Conservation (phyloP, 2,329 filamentous ascomycete species). For the Apiospora kogelbergensis region DNA sequence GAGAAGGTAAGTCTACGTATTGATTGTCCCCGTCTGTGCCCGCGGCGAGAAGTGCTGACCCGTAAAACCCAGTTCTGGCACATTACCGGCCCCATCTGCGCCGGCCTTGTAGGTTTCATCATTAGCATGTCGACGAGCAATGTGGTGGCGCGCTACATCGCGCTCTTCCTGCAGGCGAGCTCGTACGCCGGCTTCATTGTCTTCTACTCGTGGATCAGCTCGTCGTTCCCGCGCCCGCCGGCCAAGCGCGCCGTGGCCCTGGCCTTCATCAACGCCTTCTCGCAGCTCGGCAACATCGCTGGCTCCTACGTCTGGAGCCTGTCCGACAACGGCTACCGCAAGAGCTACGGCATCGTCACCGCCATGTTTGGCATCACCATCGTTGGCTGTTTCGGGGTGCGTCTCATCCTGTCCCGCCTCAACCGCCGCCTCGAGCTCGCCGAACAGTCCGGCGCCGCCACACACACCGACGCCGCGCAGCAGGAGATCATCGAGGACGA, state of each 20-base stretch:
- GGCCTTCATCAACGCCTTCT: slow-evolving; percentile 59
- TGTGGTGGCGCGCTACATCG: slow-evolving; percentile 57
- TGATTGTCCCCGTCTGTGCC: too few relatives aligned
- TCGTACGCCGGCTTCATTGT: slow-evolving; percentile 60
- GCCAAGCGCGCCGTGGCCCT: slow-evolving; percentile 62
- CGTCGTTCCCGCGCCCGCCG: slow-evolving; percentile 56
- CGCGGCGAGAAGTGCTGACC: background rate
- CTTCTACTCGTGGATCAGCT: slow-evolving; percentile 59
- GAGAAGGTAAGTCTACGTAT: slow-evolving; percentile 43
- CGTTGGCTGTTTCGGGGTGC: slow-evolving; percentile 49
- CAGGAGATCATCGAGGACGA: slow-evolving; percentile 39
- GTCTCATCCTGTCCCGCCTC: slow-evolving; percentile 43
- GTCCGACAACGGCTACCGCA: slow-evolving; percentile 58
- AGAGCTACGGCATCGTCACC: slow-evolving; percentile 64
- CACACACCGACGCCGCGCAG: slow-evolving; percentile 34
- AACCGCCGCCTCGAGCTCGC: slow-evolving; percentile 48
- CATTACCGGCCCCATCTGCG: slow-evolving; percentile 51
- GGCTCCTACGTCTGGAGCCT: slow-evolving; percentile 65
- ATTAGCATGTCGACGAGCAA: slow-evolving; percentile 60
- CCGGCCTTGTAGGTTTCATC: slow-evolving; percentile 57
- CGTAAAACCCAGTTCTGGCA: slow-evolving; percentile 51
- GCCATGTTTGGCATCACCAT: slow-evolving; percentile 64
- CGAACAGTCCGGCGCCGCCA: slow-evolving; percentile 41
- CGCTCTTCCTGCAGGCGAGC: slow-evolving; percentile 58
- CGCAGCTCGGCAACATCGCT: slow-evolving; percentile 58